Conservation (phyloP, 176 grass and related monocot species). For the Ampelocalamus luodianensis region DNA sequence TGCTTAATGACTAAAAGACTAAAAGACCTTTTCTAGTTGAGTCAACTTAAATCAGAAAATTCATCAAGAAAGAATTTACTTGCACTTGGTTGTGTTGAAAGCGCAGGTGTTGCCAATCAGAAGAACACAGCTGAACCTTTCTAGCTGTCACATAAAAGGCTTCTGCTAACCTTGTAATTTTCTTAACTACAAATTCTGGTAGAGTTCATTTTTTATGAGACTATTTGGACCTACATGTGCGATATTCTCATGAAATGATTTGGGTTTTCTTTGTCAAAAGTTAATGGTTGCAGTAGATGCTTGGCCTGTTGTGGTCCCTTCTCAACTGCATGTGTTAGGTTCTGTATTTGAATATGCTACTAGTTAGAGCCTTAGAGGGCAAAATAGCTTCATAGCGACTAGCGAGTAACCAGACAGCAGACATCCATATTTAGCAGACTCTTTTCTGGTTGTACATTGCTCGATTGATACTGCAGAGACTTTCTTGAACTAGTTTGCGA, state of each 20-base stretch:
- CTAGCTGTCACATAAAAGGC: background rate
- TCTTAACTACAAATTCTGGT: background rate
- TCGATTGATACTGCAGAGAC: slow-evolving; percentile 9
- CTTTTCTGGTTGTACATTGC: background rate
- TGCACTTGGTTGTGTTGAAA: slow-evolving; percentile 23
- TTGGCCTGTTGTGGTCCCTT: slow-evolving; percentile 28
- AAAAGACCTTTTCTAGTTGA: background rate
- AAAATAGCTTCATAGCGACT: slow-evolving; percentile 20
- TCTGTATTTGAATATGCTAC: slow-evolving; percentile 16
- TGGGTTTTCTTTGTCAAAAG: slow-evolving; percentile 16
- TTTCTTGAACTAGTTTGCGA: slow-evolving; percentile 16
- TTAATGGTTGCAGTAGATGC: slow-evolving; percentile 22
- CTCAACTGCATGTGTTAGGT: slow-evolving; percentile 17
- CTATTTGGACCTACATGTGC: background rate
- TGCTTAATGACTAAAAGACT: background rate
- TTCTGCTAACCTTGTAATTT: background rate
- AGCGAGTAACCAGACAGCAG: background rate
- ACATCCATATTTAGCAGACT: background rate
- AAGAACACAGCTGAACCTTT: background rate
- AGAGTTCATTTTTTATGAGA: slow-evolving; percentile 8
- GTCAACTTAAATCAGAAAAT: slow-evolving; percentile 28
- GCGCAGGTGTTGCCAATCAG: background rate
- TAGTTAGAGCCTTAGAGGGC: slow-evolving; percentile 1
- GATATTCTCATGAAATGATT: background rate
- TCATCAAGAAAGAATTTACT: slow-evolving; percentile 24